Base-by-base conservation (phyloP, 2,329 filamentous ascomycete genomes). In the Apiospora rasikravindrae region DNA sequence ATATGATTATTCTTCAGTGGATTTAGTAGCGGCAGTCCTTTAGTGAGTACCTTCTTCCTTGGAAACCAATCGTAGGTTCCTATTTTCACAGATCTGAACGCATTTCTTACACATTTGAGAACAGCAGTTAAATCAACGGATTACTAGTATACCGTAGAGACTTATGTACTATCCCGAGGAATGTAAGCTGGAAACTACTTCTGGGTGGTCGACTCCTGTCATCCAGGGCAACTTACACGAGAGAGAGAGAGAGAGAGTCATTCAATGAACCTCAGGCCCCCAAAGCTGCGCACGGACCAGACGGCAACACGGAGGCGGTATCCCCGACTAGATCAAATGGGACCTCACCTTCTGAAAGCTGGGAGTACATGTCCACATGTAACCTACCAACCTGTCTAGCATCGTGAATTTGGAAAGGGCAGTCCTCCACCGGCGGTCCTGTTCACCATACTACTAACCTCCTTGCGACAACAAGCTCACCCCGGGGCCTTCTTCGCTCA, bases 331-430 rank as follows among this genome's bases (percentile, higher is more conserved):
- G n/a, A 37, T 26, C 53, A 22, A 61, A 37, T 37, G 37, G 53
- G 53, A 37, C 57, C 57, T 64, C 29, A 29, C 33, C 7, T 40
- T 33, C 57, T 64, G 33, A 40, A 64, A n/a, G 29, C 33, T 64
- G 53, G 29, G 29, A 4, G 57, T 64, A 61, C 57, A 40, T 64
- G 57, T 19, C 57, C 57, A 64, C 57, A 64, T 64, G 57, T 64
- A 40, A 64, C 57, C 4, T 64, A 64, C 57, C 57, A 40, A 64
- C 29, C 33, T 64, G 22, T 33, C 33, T 64, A 33, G 57, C 40
- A 64, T 64, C 57, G 57, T 40, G 57, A 64, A 64, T 64, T 33
- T 64, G 57, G 57, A 40, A 64, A 64, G 57, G 33, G 57, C 57
- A 40, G 22, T 64, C 57, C 29, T 64, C 57, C 57, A 37, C 53